Evolutionary conservation across 1,284 basidiomycete species (phyloP).

Genomic region (Pseudozyma sp.): DNA sequence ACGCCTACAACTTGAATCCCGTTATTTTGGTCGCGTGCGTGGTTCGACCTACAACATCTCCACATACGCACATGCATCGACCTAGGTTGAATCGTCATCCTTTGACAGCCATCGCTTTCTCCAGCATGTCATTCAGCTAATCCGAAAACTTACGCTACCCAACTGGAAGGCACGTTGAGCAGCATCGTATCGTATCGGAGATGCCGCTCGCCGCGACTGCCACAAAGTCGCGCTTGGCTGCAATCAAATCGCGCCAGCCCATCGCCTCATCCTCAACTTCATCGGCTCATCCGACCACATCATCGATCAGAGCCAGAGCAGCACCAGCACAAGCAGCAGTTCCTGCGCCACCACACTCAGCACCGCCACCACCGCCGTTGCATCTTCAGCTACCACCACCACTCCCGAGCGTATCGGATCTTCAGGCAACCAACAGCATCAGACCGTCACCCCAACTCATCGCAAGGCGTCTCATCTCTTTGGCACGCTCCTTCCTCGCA

Average conservation of each 20-base stretch:
- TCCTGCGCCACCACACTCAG: constrained; percentile 1
- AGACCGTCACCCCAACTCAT: constrained; percentile 24
- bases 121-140: constrained; percentile 6
- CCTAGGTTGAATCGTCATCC: no score
- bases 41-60: no score
- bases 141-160: no score
- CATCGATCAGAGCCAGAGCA: constrained; percentile 14
- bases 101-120: background rate
- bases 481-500: constrained; percentile 41
- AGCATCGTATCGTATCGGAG: constrained; percentile 5
- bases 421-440: constrained; percentile 19
- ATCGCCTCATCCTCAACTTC: constrained; percentile 24
- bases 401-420: constrained; percentile 32
- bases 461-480: constrained; percentile 29
- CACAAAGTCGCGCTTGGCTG: constrained; percentile 29
- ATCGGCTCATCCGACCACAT: constrained; percentile 23
- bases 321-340: background rate
- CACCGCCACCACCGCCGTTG: constrained; percentile 6
- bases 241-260: constrained; percentile 33
- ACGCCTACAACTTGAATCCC: no score
- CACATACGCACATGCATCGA: no score
- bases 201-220: constrained; percentile 44
- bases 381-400: constrained; percentile 29
- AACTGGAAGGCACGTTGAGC: background rate
- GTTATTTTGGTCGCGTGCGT: no score